Percentiles rank a stretch among this genome's conserved stretches.
These are phyloP conservation scores for Arabidopsis hybrid DNA, from an alignment of 441 rosid genomes.

Conservation along the genomic window DNA sequence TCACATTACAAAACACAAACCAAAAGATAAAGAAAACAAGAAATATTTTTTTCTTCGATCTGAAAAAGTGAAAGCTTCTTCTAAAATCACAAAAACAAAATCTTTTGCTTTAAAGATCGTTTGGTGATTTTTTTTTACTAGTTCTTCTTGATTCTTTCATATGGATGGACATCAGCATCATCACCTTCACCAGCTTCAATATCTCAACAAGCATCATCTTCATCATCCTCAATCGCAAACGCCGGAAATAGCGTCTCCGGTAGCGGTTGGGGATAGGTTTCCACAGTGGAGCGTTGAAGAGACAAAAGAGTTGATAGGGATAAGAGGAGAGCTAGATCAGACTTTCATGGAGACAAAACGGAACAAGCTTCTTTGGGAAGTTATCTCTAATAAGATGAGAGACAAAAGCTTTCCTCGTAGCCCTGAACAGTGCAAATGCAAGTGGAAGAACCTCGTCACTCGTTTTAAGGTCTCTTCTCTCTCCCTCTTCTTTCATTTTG, in stretches of 20 bases:
- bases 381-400: slow-evolving; percentile 74
- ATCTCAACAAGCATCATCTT: slow-evolving; percentile 50
- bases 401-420: slow-evolving; percentile 85
- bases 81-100: slow-evolving; percentile 29
- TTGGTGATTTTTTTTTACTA: slow-evolving; percentile 24
- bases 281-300: slow-evolving; percentile 97
- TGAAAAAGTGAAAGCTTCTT: slow-evolving; percentile 38
- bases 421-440: slow-evolving; percentile 99
- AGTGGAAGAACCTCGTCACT: slow-evolving; percentile 97
- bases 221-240: slow-evolving; percentile 57
- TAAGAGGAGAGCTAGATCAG: slow-evolving; percentile 84
- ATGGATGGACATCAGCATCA: slow-evolving; percentile 59
- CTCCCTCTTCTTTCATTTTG: not conserved
- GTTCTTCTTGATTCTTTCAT: slow-evolving; percentile 39
- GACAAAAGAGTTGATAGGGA: slow-evolving; percentile 77
- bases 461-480: slow-evolving; percentile 68
- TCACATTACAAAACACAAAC: slow-evolving; percentile 57
- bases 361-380: slow-evolving; percentile 91
- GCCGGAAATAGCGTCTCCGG: slow-evolving; percentile 48
- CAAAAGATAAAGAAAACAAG: no score
- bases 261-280: slow-evolving; percentile 62
- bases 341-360: slow-evolving; percentile 95
- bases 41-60: slow-evolving; percentile 20
- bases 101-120: slow-evolving; percentile 35
- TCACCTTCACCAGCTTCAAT: slow-evolving; percentile 59